These are phyloP conservation scores for Cyclotella cryptica DNA, from an alignment of 108 stramenopile species.

Conservation along the genomic window DNA sequence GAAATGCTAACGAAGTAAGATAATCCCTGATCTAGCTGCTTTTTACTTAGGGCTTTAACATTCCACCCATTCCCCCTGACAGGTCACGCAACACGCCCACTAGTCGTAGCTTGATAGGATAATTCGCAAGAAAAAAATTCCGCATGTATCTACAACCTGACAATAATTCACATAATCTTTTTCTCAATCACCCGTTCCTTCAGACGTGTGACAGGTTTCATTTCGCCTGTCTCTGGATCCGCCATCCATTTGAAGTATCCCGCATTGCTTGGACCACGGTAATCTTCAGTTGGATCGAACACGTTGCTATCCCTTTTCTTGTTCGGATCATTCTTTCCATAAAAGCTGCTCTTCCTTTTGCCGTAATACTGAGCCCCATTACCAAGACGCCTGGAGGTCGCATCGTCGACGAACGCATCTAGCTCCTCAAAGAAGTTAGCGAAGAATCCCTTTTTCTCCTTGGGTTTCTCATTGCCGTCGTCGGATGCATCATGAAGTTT, in stretches of 20 bases:
- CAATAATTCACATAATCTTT: constrained; percentile 26
- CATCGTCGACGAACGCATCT: constrained; percentile 92
- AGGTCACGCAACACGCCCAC: too few species aligned
- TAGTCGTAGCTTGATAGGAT: too few species aligned
- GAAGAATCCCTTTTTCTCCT: constrained; percentile 57
- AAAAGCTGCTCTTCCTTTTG: constrained; percentile 77
- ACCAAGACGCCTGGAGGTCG: constrained; percentile 78
- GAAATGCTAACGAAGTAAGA: too few species aligned
- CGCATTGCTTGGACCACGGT: constrained; percentile 71
- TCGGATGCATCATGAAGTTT: constrained; percentile 26
- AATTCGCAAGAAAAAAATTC: too few species aligned
- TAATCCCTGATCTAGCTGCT: too few species aligned
- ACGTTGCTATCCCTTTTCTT: constrained; percentile 59
- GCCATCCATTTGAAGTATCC: constrained; percentile 89
- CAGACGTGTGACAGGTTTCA: constrained; percentile 78
- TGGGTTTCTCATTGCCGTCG: constrained; percentile 20
- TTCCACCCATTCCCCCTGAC: too few species aligned
- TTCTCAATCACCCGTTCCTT: constrained; percentile 76
- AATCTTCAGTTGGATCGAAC: constrained; percentile 61
- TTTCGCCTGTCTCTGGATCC: constrained; percentile 73
- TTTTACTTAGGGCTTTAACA: too few species aligned
- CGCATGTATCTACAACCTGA: background rate
- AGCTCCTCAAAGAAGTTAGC: constrained; percentile 81
- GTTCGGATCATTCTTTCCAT: constrained; percentile 70
- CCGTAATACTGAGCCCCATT: constrained; percentile 86